A percentile compares a stretch with the other conserved stretches of the same genome.
Evolutionary conservation across 345 rosid species (phyloP).

Genomic region (Eucalyptus paniculata): DNA sequence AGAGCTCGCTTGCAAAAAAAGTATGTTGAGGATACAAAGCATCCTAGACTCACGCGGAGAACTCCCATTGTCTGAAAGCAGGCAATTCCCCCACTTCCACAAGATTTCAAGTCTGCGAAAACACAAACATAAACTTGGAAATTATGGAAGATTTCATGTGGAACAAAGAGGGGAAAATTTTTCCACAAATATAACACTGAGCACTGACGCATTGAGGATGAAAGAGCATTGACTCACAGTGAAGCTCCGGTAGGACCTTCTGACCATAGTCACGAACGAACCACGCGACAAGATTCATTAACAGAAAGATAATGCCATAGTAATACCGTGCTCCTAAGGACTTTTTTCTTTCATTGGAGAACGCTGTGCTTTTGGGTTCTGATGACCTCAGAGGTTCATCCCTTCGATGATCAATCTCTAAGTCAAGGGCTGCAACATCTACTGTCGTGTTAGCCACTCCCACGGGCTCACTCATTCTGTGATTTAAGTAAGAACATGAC

Average conservation of each 20-base stretch:
- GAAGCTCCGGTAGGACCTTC: slow-evolving; percentile 25
- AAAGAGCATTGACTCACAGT: slow-evolving; percentile 24
- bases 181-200: background rate
- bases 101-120: slow-evolving; percentile 51
- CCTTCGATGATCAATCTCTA: slow-evolving; percentile 11
- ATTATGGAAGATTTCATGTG: background rate
- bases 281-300: slow-evolving; percentile 69
- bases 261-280: slow-evolving; percentile 81
- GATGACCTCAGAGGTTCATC: slow-evolving; percentile 2
- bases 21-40: slow-evolving; percentile 59
- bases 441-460: background rate
- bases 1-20: background rate
- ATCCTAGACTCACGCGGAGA: slow-evolving; percentile 85
- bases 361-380: slow-evolving; percentile 9
- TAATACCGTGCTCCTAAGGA: slow-evolving; percentile 52
- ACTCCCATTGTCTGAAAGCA: slow-evolving; percentile 67
- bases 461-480: slow-evolving; percentile 11
- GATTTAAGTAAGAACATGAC: background rate
- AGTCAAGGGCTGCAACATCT: slow-evolving; percentile 7
- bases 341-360: slow-evolving; percentile 24
- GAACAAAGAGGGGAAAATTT: background rate
- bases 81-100: slow-evolving; percentile 46
- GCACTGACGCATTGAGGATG: background rate
- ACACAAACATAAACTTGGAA: background rate
- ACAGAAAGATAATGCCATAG: slow-evolving; percentile 61